Evolutionary conservation across 805 yeast genomes (phyloP).

Genomic region (Clavispora santaluciae): DNA sequence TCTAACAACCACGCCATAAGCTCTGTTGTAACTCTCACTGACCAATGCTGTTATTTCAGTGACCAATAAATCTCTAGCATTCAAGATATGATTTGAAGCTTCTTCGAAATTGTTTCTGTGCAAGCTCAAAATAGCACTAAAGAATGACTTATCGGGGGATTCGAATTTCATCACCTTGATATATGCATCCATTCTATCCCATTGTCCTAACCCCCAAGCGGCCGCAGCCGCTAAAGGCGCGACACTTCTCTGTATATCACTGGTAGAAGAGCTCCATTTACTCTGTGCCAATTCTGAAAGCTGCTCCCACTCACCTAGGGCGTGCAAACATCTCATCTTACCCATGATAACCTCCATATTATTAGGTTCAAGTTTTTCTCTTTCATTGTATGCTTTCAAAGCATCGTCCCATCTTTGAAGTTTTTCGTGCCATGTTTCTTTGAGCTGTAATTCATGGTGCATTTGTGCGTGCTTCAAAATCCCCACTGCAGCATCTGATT

Average conservation of each 20-base stretch:
- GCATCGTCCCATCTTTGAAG: slow-evolving; percentile 99
- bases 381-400: slow-evolving; percentile 75
- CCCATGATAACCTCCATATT: slow-evolving; percentile 92
- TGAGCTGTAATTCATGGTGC: slow-evolving; percentile 83
- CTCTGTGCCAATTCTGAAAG: slow-evolving; percentile 78
- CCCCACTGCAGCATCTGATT: slow-evolving; percentile 97
- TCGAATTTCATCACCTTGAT: slow-evolving; percentile 86
- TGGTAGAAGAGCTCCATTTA: slow-evolving; percentile 73
- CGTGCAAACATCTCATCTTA: slow-evolving; percentile 95
- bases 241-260: slow-evolving; percentile 72
- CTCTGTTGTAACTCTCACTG: slow-evolving; percentile 93
- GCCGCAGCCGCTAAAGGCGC: slow-evolving; percentile 99
- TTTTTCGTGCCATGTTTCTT: slow-evolving; percentile 97
- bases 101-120: slow-evolving; percentile 83
- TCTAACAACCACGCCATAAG: slow-evolving; percentile 93
- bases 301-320: slow-evolving; percentile 98
- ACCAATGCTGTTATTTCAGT: slow-evolving; percentile 93
- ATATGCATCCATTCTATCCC: slow-evolving; percentile 94
- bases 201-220: slow-evolving; percentile 95
- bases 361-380: slow-evolving; percentile 60
- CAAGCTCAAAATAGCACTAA: slow-evolving; percentile 80
- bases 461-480: slow-evolving; percentile 90
- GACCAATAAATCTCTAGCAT: slow-evolving; percentile 83
- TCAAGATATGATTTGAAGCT: slow-evolving; percentile 71
- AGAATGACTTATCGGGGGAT: slow-evolving; percentile 92